Base-by-base conservation (phyloP, 164 flowering plant species). In the Buxus sempervirens region DNA sequence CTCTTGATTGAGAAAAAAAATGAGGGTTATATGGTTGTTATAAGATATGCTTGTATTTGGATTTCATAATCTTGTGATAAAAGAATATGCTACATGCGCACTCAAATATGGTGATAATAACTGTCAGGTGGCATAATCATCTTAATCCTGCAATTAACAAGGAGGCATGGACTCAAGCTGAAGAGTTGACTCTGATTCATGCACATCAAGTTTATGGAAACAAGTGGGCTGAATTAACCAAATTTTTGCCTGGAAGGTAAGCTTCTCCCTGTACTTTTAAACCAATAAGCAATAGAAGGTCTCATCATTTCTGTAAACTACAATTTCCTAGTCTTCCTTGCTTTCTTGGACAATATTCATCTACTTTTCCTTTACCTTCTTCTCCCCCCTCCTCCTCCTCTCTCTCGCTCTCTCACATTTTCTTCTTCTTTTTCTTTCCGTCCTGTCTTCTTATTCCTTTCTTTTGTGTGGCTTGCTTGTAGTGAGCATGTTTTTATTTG, bases 91-190 rank as follows among this genome's bases (percentile, higher is more conserved):
- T 18, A 19, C 12, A 42, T 20, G 22, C 42, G 13, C 21, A 13
- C 70, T 67, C 42, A 45, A 23, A 60, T 16, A 25, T 18, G 9
- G 9, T 22, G 27, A 21, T 62, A 54, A 18, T 23, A 5, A 60
- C 2, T 64, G 67, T 72, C 70, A 92, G 98, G 88, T 96, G 99
- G 99, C 98, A 96, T 78, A 96, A 96, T 82, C 99, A 96, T 82
- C 90, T 96, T 27, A 96, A 96, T 81, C 99, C 99, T 63, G 57
- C 76, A 41, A 95, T 95, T 78, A 95, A 92, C 77, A 90, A 86
- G 76, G 94, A 96, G 76, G 96, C 98, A 63, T 96, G 99, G 99
- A 89, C 95, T n/a, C 94, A 90, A 71, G 95, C 89, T 70, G 99
- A 96, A 77, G 99, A 96, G 75, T 60, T 96, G 81, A 82, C 88